phyloP scores from a whole-genome alignment of 2,329 filamentous ascomycete genomes.

The Ilyonectria destructans region DNA sequence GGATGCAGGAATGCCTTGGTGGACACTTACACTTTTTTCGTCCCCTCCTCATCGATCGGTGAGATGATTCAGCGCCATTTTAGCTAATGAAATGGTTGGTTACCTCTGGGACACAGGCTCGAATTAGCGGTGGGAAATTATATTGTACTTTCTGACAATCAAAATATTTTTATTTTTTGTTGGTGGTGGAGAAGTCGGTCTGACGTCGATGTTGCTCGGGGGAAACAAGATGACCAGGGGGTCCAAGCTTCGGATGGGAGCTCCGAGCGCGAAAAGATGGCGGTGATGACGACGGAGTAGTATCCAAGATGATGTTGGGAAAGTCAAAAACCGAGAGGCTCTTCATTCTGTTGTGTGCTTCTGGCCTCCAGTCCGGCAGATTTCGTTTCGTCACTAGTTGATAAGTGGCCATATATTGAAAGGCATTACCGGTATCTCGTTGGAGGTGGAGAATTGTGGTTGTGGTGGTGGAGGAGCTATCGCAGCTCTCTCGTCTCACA shows the following conservation, averaged over 20 bases:
- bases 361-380: slow-evolving; percentile 3
- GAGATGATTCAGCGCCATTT: neutral
- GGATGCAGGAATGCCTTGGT: neutral
- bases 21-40: slow-evolving; percentile 11
- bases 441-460: slow-evolving; percentile 10
- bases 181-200: slow-evolving; percentile 30
- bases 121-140: slow-evolving; percentile 9
- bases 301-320: slow-evolving; percentile 14
- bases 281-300: slow-evolving; percentile 24
- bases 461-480: slow-evolving; percentile 14
- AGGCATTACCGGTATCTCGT: neutral
- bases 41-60: neutral
- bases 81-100: neutral
- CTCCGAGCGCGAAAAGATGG: slow-evolving; percentile 1
- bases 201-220: slow-evolving; percentile 28
- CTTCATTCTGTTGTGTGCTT: slow-evolving; percentile 5
- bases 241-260: slow-evolving; percentile 25
- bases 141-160: slow-evolving; percentile 15
- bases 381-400: slow-evolving; percentile 9
- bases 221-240: slow-evolving; percentile 5
- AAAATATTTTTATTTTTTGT: slow-evolving; percentile 10
- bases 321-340: slow-evolving; percentile 5
- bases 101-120: slow-evolving; percentile 2
- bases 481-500: slow-evolving; percentile 18
- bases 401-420: slow-evolving; percentile 8